These are phyloP conservation scores for Chrysanthemum makinoi DNA, from an alignment of 129 eudicot species.

Conservation along the genomic window DNA sequence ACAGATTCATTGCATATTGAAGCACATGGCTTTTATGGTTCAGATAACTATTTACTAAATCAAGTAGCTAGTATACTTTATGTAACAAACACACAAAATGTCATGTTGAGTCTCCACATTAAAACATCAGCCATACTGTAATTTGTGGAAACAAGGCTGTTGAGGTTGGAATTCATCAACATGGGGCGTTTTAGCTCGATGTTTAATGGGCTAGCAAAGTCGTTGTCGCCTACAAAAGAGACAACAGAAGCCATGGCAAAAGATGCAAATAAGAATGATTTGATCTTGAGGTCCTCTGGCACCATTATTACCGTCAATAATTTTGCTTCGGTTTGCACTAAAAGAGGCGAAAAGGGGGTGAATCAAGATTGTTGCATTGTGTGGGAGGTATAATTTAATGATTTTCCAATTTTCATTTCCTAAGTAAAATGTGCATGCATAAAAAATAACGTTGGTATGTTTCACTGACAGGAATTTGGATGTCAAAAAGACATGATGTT, in stretches of 20 bases:
- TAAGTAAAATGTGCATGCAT: not conserved
- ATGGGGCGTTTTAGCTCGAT: conserved; percentile 78
- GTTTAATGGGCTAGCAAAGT: conserved; percentile 74
- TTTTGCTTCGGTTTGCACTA: conserved; percentile 74
- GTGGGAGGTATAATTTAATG: conserved; percentile 71
- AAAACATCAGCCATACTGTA: conserved; percentile 1
- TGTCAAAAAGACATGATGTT: conserved; percentile 88
- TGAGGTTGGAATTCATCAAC: conserved; percentile 10
- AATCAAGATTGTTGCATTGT: conserved; percentile 94
- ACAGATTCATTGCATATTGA: conserved; percentile 26
- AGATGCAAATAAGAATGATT: conserved; percentile 73
- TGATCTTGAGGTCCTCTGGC: conserved; percentile 73
- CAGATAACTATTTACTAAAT: conserved; percentile 9
- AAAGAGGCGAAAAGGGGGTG: conserved; percentile 87
- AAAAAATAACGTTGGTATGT: not conserved
- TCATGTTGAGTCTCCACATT: not conserved
- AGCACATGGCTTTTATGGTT: conserved; percentile 3
- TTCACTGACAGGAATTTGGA: conserved; percentile 64
- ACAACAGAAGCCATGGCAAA: conserved; percentile 67
- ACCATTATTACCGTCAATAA: conserved; percentile 43
- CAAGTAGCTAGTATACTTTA: conserved; percentile 2
- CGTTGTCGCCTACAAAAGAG: conserved; percentile 52
- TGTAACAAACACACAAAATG: not conserved
- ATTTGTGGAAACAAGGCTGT: conserved; percentile 16
- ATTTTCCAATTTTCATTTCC: not conserved